Base-by-base conservation (phyloP, 352 stramenopile genomes). In the Phytopythium delawarense region DNA sequence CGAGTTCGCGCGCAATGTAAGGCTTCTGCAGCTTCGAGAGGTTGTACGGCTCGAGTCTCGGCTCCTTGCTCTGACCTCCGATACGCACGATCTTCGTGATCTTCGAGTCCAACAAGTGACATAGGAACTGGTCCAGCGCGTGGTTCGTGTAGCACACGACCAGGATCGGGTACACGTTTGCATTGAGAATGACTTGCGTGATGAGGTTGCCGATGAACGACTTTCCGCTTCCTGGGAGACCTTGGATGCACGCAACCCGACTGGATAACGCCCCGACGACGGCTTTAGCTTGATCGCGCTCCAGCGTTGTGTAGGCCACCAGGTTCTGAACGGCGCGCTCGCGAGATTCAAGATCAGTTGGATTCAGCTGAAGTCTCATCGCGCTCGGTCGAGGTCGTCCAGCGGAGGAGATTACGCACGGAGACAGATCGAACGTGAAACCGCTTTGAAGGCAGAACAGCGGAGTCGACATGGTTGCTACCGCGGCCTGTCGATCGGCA, bases 81-180 rank as follows among this genome's bases (percentile, higher is more conserved):
- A 97, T 75, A 39, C 89, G 81, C 23, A 96, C 85, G 45, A 95
- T 79, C 32, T 60, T 70, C 5, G 65, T 70, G 16, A 89, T 70
- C 1, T 72, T 65, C 40, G 70, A 63, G 53, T 85, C 70, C 9
- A 96, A 34, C 37, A 97, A 66, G 52, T 92, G 78, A 52, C 89
- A 86, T n/a, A 97, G 67, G 64, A 97, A 96, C 67, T 96, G 88
- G 72, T 96, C 88, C 48, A 97, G 75, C 15, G 89, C 87, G 63
- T 97, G 88, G 71, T 97, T 97, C 16, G 89, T 97, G 66, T 94
- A 96, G 72, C 89, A 97, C 11, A 97, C 84, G 58, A 81, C 80
- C 7, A 97, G 65, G 49, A 97, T 88, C 5, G 77, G 77, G 16
- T 65, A 69, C 7, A 79, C 54, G 7, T 72, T 63, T 11, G 69